A percentile compares a stretch with the other conserved stretches of the same genome.
These are phyloP conservation scores for Kuraishia floccosa DNA, from an alignment of 805 yeast genomes.

Conservation along the genomic window DNA sequence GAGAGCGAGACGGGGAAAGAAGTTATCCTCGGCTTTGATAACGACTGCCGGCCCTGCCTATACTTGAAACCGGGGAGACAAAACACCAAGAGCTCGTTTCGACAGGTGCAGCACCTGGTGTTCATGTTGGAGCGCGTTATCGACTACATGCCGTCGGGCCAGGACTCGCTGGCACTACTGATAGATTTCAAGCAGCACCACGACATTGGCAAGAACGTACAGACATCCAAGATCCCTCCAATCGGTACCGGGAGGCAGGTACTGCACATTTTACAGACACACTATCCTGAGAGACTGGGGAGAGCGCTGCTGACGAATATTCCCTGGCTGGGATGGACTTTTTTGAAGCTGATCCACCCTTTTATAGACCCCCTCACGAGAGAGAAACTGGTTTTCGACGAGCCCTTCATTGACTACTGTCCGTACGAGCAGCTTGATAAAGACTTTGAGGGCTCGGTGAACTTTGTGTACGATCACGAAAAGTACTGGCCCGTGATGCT, in stretches of 20 bases:
- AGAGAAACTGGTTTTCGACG: conserved; percentile 85
- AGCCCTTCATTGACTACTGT: conserved; percentile 77
- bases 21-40: conserved; percentile 83
- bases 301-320: conserved; percentile 85
- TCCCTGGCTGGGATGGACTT: conserved; percentile 91
- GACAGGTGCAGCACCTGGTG: conserved; percentile 95
- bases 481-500: conserved; percentile 68
- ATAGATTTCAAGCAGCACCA: conserved; percentile 88
- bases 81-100: conserved; percentile 79
- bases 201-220: conserved; percentile 33
- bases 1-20: conserved; percentile 93
- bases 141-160: conserved; percentile 94
- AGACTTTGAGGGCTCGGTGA: conserved; percentile 76
- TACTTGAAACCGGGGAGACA: conserved; percentile 93
- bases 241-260: conserved; percentile 85
- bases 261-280: conserved; percentile 86
- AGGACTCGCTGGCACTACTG: conserved; percentile 82
- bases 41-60: conserved; percentile 82
- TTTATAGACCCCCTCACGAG: conserved; percentile 94
- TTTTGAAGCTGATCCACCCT: conserved; percentile 83
- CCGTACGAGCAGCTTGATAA: conserved; percentile 74
- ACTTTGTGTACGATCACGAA: conserved; percentile 74
- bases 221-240: conserved; percentile 73
- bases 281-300: conserved; percentile 95
- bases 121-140: conserved; percentile 87